These are phyloP conservation scores for Entamoeba invadens DNA, from an alignment of 208 protist species.

Conservation along the genomic window DNA sequence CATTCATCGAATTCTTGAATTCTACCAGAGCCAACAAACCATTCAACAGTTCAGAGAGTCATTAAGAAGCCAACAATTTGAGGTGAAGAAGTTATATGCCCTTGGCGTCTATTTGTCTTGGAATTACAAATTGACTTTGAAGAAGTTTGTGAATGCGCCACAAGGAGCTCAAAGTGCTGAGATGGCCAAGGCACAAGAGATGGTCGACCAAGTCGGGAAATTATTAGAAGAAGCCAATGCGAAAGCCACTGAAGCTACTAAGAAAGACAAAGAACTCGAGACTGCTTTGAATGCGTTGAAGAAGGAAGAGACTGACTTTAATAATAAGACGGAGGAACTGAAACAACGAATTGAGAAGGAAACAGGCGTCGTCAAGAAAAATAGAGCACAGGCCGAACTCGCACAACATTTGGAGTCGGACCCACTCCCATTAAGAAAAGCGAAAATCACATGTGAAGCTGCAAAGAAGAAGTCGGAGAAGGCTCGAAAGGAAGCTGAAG, in stretches of 20 bases:
- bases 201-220: neutral
- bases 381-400: slow-evolving; percentile 30
- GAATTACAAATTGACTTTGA: neutral
- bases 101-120: neutral
- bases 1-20: neutral
- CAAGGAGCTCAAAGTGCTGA: neutral
- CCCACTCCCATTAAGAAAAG: slow-evolving; percentile 22
- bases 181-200: neutral
- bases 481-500: slow-evolving; percentile 7
- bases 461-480: slow-evolving; percentile 30
- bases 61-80: neutral
- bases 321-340: slow-evolving; percentile 20
- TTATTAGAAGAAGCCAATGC: neutral
- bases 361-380: slow-evolving; percentile 22
- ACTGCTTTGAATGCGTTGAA: neutral
- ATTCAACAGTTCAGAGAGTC: neutral
- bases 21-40: neutral
- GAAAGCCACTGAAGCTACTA: neutral
- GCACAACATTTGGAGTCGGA: slow-evolving; percentile 28
- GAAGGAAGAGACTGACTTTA: slow-evolving; percentile 18
- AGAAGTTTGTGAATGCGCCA: neutral
- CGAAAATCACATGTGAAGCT: slow-evolving; percentile 30
- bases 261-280: slow-evolving; percentile 3
- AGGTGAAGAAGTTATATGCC: neutral
- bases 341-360: slow-evolving; percentile 23